Evolutionary conservation across 805 yeast species (phyloP), one percentile per base, ranked within the genome.

Genomic region (Clavispora asparagi): DNA sequence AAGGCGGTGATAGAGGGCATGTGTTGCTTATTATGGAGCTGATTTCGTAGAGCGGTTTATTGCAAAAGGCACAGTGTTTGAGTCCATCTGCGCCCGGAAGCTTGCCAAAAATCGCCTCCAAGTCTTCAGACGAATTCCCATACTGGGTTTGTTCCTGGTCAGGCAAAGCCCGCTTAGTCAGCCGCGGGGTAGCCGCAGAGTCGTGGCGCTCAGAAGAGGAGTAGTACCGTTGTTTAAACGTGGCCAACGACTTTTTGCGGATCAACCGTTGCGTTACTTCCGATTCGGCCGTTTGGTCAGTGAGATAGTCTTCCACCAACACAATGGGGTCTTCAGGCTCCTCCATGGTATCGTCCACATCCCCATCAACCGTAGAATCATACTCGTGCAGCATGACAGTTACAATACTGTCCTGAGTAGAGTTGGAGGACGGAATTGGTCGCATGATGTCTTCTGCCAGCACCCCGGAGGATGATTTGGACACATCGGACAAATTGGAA

Each of bases 51-150:
- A 85, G 60, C 13, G 89, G 87, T 44, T 74, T 77, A 33, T 83
- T 87, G 61, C 92, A 85, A 11, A 85, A 66, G n/a, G 82, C 79
- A 58, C 92, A 85, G 55, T 77, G 64, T 49, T 73, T 73, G 32
- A 77, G 59, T 30, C 62, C 46, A 49, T 66, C 67, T 36, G 64
- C 53, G 11, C 73, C 74, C 0, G 73, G 74, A 31, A 68, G 60
- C 41, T 61, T 60, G 16, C 73, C 72, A 54, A 65, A 65, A 31
- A 70, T 65, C 36, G 62, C 67, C 49, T 70, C 71, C 28, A 67
- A 53, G 46, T 63, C 62, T 45, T 64, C 67, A 19, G 42, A n/a
- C n/a, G 41, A 27, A n/a, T 32, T 16, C 9, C 5, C 11, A 7
- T n/a, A 14, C 8, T 16, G 23, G 6, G 2, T 4, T 11, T 16